Evolutionary conservation across 73 alveolate genomes (phyloP), one percentile per base, ranked within the genome.

Genomic region (Paramecium primaurelia): DNA sequence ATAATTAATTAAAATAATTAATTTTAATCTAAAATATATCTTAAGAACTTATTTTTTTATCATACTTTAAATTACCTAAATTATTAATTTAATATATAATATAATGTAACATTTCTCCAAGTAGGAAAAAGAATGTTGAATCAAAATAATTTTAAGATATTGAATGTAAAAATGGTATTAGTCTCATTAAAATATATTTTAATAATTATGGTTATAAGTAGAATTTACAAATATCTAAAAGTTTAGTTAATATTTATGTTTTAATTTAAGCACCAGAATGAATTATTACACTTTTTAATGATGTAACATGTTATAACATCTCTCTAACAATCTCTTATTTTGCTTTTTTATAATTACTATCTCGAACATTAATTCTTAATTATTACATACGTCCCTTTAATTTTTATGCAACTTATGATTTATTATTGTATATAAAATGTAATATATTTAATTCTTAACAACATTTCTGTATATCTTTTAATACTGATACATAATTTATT

Each of bases 61-160:
- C 94, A 88, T 59, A 34, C 8, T 60, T 68, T 14, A 60, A 59
- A 11, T 40, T 89, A 71, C 94, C 94, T 89, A 64, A 83, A 45
- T 89, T 89, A 51, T 89, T 89, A 58, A 89, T 89, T 71, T 89
- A 30, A 71, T 89, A 60, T 4, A 89, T 83, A 1, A 54, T 89
- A 26, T 89, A 89, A 73, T 83, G 80, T 12, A 89, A 92, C 75
- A 89, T 58, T 30, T 89, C 94, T 64, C 94, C 94, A 34, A 89
- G 58, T 10, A 83, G 38, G 38, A 71, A 89, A 47, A 89, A 89
- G 37, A 89, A 71, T 25, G 94, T 89, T 3, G 94, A 89, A 71
- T 89, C 94, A 71, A 89, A 89, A 28, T 89, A 89, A 30, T 83
- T 69, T 32, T 88, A 64, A 22, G 86, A 71, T 8, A 89, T 77